A percentile compares a stretch with the other conserved stretches of the same genome.
phyloP scores from a whole-genome alignment of 2,329 filamentous ascomycete species.

The Epichloe typhina region DNA sequence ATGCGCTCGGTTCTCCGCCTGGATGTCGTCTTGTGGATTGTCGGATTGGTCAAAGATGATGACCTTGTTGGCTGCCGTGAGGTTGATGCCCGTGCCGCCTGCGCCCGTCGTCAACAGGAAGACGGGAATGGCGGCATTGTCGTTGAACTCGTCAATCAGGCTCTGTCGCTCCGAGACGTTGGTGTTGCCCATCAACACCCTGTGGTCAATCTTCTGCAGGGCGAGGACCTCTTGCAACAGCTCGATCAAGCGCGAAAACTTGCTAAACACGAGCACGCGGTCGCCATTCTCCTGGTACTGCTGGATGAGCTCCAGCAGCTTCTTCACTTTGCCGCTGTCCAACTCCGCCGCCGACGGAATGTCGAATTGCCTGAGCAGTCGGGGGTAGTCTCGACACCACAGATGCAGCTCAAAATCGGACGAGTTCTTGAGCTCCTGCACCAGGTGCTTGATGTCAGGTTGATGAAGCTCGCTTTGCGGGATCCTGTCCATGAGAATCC shows the following conservation, averaged over 20 bases:
- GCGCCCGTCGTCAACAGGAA: constrained; percentile 91
- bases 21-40: constrained; percentile 96
- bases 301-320: constrained; percentile 61
- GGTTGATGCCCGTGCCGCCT: constrained; percentile 92
- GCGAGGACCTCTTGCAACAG: constrained; percentile 76
- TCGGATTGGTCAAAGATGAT: constrained; percentile 96
- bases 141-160: constrained; percentile 77
- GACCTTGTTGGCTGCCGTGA: constrained; percentile 93
- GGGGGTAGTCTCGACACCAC: constrained; percentile 47
- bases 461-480: constrained; percentile 39
- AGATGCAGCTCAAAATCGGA: constrained; percentile 54
- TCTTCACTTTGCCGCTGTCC: constrained; percentile 70
- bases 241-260: constrained; percentile 85
- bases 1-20: constrained; percentile 93
- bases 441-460: constrained; percentile 37
- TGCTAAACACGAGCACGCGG: constrained; percentile 79
- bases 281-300: constrained; percentile 70
- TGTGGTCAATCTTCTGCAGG: constrained; percentile 58
- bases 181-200: constrained; percentile 76
- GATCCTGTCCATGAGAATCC: constrained; percentile 60
- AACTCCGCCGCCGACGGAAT: constrained; percentile 40
- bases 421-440: constrained; percentile 41
- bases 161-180: constrained; percentile 72
- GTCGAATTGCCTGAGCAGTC: constrained; percentile 39
- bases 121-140: constrained; percentile 63